Evolutionary conservation across 305 asterid species (phyloP).

Genomic region (Andrographis paniculata): DNA sequence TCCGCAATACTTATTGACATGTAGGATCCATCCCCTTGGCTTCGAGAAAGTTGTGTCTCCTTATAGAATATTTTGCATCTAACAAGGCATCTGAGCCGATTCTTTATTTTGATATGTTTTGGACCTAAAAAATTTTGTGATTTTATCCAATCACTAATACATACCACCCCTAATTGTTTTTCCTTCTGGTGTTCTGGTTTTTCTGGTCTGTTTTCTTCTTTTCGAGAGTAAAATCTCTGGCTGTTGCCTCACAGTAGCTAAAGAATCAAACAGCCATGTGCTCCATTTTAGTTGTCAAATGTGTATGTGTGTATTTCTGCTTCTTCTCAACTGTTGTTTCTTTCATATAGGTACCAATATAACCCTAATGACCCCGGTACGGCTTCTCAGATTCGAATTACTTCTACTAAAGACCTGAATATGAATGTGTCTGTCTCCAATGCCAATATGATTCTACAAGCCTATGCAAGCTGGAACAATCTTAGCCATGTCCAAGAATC

Average conservation of each 20-base stretch:
- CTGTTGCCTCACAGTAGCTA: no score
- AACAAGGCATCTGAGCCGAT: no score
- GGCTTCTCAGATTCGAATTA: slow-evolving; percentile 77
- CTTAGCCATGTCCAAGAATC: slow-evolving; percentile 53
- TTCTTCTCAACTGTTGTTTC: slow-evolving; percentile 12
- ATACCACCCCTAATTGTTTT: slow-evolving; percentile 6
- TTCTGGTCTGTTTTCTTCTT: background rate
- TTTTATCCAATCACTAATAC: background rate
- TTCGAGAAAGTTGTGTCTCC: no score
- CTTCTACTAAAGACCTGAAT: slow-evolving; percentile 69
- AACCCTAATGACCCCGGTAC: slow-evolving; percentile 73
- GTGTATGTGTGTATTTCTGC: background rate
- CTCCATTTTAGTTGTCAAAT: no score
- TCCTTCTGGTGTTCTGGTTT: slow-evolving; percentile 7
- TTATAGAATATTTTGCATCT: no score
- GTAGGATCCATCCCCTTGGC: no score
- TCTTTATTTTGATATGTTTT: no score
- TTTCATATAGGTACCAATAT: slow-evolving; percentile 55
- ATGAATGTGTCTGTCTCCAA: slow-evolving; percentile 82
- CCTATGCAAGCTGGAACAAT: slow-evolving; percentile 94
- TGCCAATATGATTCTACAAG: slow-evolving; percentile 86
- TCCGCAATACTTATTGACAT: no score
- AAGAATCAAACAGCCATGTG: no score
- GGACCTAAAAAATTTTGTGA: no score
- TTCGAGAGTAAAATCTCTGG: background rate